These are phyloP conservation scores for Penicillium sp. DNA, from an alignment of 2,329 filamentous ascomycete species.

Conservation along the genomic window DNA sequence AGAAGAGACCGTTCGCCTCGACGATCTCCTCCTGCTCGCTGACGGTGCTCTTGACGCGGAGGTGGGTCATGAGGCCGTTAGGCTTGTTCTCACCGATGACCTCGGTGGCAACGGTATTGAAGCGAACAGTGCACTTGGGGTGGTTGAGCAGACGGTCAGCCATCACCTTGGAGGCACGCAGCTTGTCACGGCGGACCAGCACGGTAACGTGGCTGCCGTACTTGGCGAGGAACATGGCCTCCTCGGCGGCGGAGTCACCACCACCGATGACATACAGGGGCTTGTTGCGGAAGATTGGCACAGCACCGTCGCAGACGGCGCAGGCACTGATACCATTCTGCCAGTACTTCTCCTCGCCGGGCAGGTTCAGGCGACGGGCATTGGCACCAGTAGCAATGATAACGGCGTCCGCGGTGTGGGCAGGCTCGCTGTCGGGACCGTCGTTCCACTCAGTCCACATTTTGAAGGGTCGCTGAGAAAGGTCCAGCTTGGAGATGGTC, in stretches of 20 bases:
- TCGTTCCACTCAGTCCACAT: slow-evolving; percentile 90
- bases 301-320: slow-evolving; percentile 94
- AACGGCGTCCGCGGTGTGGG: slow-evolving; percentile 83
- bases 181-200: slow-evolving; percentile 80
- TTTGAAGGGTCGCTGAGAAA: slow-evolving; percentile 82
- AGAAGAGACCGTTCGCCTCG: slow-evolving; percentile 90
- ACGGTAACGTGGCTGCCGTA: slow-evolving; percentile 95
- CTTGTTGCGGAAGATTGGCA: slow-evolving; percentile 97
- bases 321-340: slow-evolving; percentile 95
- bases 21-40: slow-evolving; percentile 80
- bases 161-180: slow-evolving; percentile 91
- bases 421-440: slow-evolving; percentile 65
- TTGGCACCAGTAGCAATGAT: slow-evolving; percentile 97
- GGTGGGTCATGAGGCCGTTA: slow-evolving; percentile 79
- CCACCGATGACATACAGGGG: slow-evolving; percentile 94
- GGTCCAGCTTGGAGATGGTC: slow-evolving; percentile 85
- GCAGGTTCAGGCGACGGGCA: slow-evolving; percentile 76
- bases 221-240: slow-evolving; percentile 96
- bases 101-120: slow-evolving; percentile 79
- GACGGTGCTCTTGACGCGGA: slow-evolving; percentile 77
- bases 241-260: slow-evolving; percentile 94
- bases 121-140: slow-evolving; percentile 88
- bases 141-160: slow-evolving; percentile 78
- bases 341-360: slow-evolving; percentile 95
- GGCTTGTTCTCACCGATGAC: slow-evolving; percentile 78